phyloP scores from a whole-genome alignment of 2,329 filamentous ascomycete genomes.

The Penicillium janthinellum region DNA sequence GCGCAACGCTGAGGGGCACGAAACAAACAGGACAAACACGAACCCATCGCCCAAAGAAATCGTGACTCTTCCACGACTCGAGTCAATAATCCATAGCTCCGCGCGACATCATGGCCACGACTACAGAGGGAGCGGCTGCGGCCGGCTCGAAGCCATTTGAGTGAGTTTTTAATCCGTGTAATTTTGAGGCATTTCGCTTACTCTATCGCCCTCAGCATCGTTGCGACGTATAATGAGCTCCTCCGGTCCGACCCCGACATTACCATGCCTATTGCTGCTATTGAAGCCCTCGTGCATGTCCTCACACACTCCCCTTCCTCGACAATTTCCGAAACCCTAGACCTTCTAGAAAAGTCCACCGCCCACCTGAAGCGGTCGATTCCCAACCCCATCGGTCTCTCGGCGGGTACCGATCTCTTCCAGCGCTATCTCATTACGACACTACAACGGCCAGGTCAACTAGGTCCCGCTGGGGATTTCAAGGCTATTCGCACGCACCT shows the following conservation, averaged over 20 bases:
- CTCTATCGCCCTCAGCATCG: constrained; percentile 52
- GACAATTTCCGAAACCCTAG: constrained; percentile 92
- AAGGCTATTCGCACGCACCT: constrained; percentile 81
- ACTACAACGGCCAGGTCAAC: constrained; percentile 57
- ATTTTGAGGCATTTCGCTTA: constrained; percentile 13
- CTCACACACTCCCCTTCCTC: constrained; percentile 77
- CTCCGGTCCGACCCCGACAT: constrained; percentile 74
- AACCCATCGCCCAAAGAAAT: constrained; percentile 19
- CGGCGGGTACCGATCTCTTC: constrained; percentile 93
- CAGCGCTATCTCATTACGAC: constrained; percentile 86
- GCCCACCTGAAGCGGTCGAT: constrained; percentile 75
- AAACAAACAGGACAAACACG: constrained; percentile 43
- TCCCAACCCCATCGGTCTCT: constrained; percentile 86
- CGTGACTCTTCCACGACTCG: constrained; percentile 23
- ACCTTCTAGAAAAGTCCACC: constrained; percentile 77
- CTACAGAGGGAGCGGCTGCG: constrained; percentile 22
- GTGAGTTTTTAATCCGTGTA: constrained; percentile 27
- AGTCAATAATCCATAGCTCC: constrained; percentile 5
- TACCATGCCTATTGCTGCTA: constrained; percentile 93
- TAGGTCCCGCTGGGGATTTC: constrained; percentile 67
- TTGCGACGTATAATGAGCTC: constrained; percentile 65
- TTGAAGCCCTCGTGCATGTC: constrained; percentile 85
- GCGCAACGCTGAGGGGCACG: constrained; percentile 33
- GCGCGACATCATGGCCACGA: constrained; percentile 33
- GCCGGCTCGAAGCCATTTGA: constrained; percentile 40